Evolutionary conservation across 257 asterid genomes (phyloP).

Genomic region (Solanum bulbocastanum): DNA sequence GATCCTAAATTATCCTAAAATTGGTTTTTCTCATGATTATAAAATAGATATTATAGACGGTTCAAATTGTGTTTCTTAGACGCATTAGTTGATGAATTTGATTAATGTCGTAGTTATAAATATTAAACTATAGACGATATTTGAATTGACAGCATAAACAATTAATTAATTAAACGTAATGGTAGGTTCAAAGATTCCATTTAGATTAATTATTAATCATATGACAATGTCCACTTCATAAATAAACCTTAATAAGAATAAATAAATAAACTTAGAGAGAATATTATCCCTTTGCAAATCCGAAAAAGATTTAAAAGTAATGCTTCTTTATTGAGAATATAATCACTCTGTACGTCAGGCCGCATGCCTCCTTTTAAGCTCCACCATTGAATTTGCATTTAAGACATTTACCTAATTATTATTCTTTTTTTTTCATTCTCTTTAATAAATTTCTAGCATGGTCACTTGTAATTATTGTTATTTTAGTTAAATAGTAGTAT

Average conservation of each 20-base stretch:
- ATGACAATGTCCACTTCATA: constrained; percentile 3
- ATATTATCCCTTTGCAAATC: constrained; percentile 2
- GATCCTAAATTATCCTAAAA: neutral
- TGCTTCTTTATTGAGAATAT: neutral
- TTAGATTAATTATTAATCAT: neutral
- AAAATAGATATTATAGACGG: neutral
- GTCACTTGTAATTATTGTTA: neutral
- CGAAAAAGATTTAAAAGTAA: neutral
- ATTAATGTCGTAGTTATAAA: neutral
- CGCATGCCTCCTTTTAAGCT: neutral
- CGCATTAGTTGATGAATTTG: neutral
- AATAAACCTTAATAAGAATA: constrained; percentile 1
- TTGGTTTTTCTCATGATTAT: neutral
- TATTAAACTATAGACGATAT: neutral
- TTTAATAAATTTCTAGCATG: neutral
- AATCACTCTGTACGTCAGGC: neutral
- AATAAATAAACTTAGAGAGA: neutral
- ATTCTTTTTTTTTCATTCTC: neutral
- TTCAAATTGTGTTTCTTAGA: neutral
- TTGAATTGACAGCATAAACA: neutral
- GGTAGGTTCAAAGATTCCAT: constrained; percentile 2
- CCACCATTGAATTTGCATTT: neutral
- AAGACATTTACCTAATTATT: neutral
- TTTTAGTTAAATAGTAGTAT: neutral
- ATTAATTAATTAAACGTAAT: neutral